Conservation (phyloP, 2,329 filamentous ascomycete species). For the Uncinocarpus reesii region DNA sequence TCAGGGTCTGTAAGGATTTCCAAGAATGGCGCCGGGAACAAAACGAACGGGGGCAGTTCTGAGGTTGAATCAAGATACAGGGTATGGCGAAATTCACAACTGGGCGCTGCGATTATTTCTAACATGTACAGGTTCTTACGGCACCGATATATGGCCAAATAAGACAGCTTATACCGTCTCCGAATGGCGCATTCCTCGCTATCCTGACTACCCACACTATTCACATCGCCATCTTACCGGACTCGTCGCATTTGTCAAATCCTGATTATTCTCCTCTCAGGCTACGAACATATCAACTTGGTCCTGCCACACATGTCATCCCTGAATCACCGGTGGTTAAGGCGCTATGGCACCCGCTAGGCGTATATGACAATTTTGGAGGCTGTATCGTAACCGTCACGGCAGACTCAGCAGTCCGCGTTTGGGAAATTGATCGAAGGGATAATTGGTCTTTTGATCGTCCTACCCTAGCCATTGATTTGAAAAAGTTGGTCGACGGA, state of each 20-base stretch:
- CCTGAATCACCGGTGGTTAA: constrained; percentile 71
- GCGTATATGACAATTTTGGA: constrained; percentile 53
- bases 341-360: constrained; percentile 84
- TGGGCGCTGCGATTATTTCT: constrained; percentile 10
- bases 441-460: constrained; percentile 81
- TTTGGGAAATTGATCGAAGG: constrained; percentile 81
- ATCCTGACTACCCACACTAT: constrained; percentile 80
- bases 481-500: constrained; percentile 81
- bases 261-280: constrained; percentile 60
- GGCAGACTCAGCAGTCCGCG: constrained; percentile 70
- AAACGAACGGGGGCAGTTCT: neutral
- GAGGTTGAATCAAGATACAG: constrained; percentile 29
- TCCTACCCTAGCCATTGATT: constrained; percentile 71
- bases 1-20: neutral
- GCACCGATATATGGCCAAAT: constrained; percentile 72
- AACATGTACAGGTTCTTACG: constrained; percentile 53
- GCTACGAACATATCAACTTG: constrained; percentile 80
- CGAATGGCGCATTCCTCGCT: constrained; percentile 69
- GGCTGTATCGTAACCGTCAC: constrained; percentile 81
- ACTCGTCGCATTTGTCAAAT: constrained; percentile 62
- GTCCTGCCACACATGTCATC: constrained; percentile 81
- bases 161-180: constrained; percentile 73
- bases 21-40: neutral
- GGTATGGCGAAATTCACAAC: constrained; percentile 29
- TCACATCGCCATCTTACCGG: constrained; percentile 76